Evolutionary conservation across 345 rosid genomes (phyloP), one percentile per base, ranked within the genome.

Genomic region (Syzygium aqueum): DNA sequence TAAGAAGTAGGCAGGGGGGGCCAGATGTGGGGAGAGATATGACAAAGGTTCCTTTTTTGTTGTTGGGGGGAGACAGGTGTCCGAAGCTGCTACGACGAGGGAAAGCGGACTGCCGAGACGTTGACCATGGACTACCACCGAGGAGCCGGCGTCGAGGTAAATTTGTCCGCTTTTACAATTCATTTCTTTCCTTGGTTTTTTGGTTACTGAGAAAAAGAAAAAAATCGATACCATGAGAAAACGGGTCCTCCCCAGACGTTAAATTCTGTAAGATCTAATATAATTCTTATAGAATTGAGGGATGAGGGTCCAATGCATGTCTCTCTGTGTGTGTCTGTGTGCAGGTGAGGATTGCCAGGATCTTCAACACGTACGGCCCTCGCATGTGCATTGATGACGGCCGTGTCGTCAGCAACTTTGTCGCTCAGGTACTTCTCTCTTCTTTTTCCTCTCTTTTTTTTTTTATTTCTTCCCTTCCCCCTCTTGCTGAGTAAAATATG

Each of bases 341-440:
- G 7, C 96, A 97, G 98, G 98, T 96, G 53, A 95, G 99, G 87
- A 97, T 97, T 91, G 99, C 99, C 50, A 92, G 99, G 85, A 97
- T 96, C 85, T 97, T 97, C 90, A 96, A 96, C 87, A 97, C 99
- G 1, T 97, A 96, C 52, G 99, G 99, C 33, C 99, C 99, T 23
- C 93, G 99, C 30, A 97, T 97, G 99, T 96, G 99, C 93, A 96
- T 97, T 19, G 99, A 97, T 80, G 99, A 97, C 67, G 99, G 99
- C 85, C 98, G 99, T 85, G 99, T 97, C 84, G 99, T 97, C 84
- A 97, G 99, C 90, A 97, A 97, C 87, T 97, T 97, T 85, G 99
- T 96, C 89, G 99, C 99, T 28, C 99, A 97, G 99, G 99, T 96
- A 59, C 51, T 21, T 33, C 8, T 84, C 52, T 37, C n/a, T 52